Base-by-base conservation (phyloP, 257 asterid species). In the Jacaranda copaia region DNA sequence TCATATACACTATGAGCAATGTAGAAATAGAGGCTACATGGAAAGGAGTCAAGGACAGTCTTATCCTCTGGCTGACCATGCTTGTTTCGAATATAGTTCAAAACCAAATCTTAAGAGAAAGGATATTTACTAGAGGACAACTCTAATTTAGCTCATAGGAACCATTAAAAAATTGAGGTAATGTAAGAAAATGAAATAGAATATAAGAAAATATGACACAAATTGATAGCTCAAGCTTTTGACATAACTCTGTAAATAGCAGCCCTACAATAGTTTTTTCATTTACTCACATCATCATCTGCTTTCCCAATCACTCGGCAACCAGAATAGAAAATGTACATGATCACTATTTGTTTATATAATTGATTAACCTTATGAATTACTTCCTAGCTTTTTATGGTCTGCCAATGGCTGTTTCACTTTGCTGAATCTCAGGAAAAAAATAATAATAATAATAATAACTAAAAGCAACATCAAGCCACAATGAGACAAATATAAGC, bases 21-120 rank as follows among this genome's bases (percentile, higher is more conserved):
- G 53, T 59, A 25, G 7, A 48, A 68, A 64, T 32, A 69, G 38
- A 13, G 63, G 71, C 57, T 45, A 57, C 65, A 65, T 48, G 69
- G 3, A 61, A 72, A 35, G 35, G 36, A 79, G 32, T 2, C 1
- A 25, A 25, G 32, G 32, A 25, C 14, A 68, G 5, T 42, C 20
- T 55, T 32, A 42, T 7, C 57, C 56, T 63, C 68, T 20, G 65
- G 32, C 58, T 43, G 61, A 74, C 35, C 52, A 13, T 42, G 70
- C 38, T 25, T 1, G n/a, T 62, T 42, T 36, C 78, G 4, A 62
- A 69, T 13, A 25, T 2, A 58, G 61, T 61, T 10, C 8, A 38
- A 11, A 68, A 68, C 35, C 68, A 39, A 40, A 8, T 15, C 10
- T 61, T 20, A 6, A 3, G 18, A 16, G 49, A 76, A 25, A 5